phyloP scores from a whole-genome alignment of 352 stramenopile genomes.

The Phytophthora capsici region DNA sequence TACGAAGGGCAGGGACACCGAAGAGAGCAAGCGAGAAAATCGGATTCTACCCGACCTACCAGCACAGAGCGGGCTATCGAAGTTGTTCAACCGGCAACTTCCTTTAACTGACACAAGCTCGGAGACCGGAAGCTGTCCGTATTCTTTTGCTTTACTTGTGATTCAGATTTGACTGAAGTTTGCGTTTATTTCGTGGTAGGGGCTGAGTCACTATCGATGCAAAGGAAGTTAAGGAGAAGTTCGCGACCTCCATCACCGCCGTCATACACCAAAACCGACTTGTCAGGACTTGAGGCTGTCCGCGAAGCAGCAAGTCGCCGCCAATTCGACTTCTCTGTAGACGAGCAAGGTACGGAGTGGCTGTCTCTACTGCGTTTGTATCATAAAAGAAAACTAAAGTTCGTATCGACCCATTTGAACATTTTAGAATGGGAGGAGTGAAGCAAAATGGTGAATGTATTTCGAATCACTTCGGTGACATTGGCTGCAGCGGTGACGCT shows the following conservation, averaged over 20 bases:
- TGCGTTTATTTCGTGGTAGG: slow-evolving; percentile 9
- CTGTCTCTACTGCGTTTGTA: not conserved
- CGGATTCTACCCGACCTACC: slow-evolving; percentile 9
- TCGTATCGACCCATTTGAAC: slow-evolving; percentile 4
- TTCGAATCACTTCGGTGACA: slow-evolving; percentile 28
- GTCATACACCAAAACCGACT: slow-evolving; percentile 31
- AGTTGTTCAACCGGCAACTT: slow-evolving; percentile 28
- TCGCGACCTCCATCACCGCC: slow-evolving; percentile 8
- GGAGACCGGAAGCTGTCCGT: slow-evolving; percentile 12
- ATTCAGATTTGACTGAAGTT: not conserved
- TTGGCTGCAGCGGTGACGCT: slow-evolving; percentile 36
- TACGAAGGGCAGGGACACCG: slow-evolving; percentile 12
- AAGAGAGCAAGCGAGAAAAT: not conserved
- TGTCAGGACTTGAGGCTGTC: slow-evolving; percentile 54
- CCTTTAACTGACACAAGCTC: not conserved
- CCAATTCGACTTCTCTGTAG: slow-evolving; percentile 53
- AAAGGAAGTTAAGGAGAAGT: slow-evolving; percentile 7
- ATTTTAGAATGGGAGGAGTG: slow-evolving; percentile 17
- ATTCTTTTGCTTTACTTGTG: not conserved
- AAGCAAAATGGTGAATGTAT: slow-evolving; percentile 6
- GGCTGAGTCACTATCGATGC: slow-evolving; percentile 1
- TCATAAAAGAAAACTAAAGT: not conserved
- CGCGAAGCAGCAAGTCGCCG: slow-evolving; percentile 41
- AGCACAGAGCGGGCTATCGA: slow-evolving; percentile 15
- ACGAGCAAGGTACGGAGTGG: slow-evolving; percentile 25